phyloP scores from a whole-genome alignment of 257 asterid genomes.

The Solanum bulbocastanum region DNA sequence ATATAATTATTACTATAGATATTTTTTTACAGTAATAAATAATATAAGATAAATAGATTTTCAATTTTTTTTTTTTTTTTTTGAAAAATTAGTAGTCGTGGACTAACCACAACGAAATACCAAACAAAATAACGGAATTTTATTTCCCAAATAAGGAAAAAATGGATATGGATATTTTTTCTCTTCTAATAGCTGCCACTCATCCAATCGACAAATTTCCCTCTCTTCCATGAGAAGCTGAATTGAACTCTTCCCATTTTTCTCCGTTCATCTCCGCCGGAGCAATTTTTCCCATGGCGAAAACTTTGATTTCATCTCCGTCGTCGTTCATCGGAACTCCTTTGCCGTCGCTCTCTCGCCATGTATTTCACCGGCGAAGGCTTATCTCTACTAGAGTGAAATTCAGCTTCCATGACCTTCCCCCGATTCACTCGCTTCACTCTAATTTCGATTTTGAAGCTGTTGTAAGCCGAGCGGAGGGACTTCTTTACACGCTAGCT shows the following conservation, averaged over 20 bases:
- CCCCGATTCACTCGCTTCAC: conserved; percentile 30
- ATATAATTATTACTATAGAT: neutral
- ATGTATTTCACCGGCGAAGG: conserved; percentile 20
- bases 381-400: conserved; percentile 46
- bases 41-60: neutral
- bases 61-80: too few species aligned
- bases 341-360: conserved; percentile 49
- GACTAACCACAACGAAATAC: neutral
- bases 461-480: conserved; percentile 55
- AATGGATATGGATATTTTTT: neutral
- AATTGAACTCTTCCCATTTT: neutral
- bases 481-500: conserved; percentile 75
- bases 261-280: neutral
- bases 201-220: conserved; percentile 8
- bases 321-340: conserved; percentile 49
- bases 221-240: neutral
- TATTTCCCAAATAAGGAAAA: neutral
- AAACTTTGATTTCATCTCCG: conserved; percentile 76
- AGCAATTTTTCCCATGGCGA: conserved; percentile 49
- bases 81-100: neutral
- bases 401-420: conserved; percentile 63
- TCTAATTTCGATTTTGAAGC: conserved; percentile 36
- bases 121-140: neutral
- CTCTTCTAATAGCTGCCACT: neutral
- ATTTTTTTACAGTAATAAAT: too few species aligned